Percentiles rank a stretch among this genome's conserved stretches.
Conservation (phyloP, 306 rosid species). For the Vigna radiata region DNA sequence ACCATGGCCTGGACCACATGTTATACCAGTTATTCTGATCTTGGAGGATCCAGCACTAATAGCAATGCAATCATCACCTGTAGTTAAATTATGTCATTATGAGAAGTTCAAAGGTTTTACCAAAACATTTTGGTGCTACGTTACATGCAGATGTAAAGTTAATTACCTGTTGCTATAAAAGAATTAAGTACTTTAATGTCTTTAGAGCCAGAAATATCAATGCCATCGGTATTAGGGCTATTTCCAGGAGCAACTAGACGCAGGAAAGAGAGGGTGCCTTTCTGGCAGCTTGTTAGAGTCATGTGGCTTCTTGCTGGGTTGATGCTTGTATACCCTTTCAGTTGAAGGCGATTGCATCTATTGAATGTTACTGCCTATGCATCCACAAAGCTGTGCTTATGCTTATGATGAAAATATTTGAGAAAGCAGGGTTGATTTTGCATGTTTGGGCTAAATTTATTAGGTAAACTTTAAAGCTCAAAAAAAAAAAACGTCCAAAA, state of each 20-base stretch:
- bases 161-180: slow-evolving; percentile 53
- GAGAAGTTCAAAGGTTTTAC: not conserved
- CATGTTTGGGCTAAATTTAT: not conserved
- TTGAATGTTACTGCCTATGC: slow-evolving; percentile 53
- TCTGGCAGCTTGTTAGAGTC: slow-evolving; percentile 50
- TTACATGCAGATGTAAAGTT: not conserved
- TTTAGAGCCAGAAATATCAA: slow-evolving; percentile 55
- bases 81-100: not conserved
- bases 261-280: slow-evolving; percentile 43
- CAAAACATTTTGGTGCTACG: not conserved
- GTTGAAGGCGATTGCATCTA: slow-evolving; percentile 49
- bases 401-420: not conserved
- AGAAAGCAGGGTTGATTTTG: slow-evolving; percentile 3
- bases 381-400: not conserved
- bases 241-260: slow-evolving; percentile 55
- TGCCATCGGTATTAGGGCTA: slow-evolving; percentile 66
- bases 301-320: slow-evolving; percentile 63
- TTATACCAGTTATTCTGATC: slow-evolving; percentile 43
- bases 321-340: slow-evolving; percentile 49
- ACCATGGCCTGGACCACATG: slow-evolving; percentile 74
- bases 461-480: slow-evolving; percentile 7
- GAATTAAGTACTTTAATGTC: slow-evolving; percentile 52
- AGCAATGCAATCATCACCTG: slow-evolving; percentile 66
- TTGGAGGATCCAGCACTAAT: slow-evolving; percentile 57
- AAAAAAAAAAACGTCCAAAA: not conserved